phyloP scores from a whole-genome alignment of 129 eudicot species.

The Pseudognaphalium luteoalbum region DNA sequence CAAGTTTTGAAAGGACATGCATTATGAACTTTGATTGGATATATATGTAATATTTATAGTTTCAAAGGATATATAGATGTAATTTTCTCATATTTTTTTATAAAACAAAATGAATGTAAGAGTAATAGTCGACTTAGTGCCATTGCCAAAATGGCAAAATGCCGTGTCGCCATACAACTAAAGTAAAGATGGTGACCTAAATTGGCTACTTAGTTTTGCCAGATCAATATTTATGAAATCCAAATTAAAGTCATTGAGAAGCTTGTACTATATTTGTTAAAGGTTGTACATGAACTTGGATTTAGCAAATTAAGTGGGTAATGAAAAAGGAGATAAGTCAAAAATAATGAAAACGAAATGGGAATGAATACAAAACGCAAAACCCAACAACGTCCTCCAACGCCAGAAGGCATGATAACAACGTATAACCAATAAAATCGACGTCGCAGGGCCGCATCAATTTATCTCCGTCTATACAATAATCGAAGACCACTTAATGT shows the following conservation, averaged over 20 bases:
- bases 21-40: too few species aligned
- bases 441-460: background rate
- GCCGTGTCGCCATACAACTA: slow-evolving; percentile 8
- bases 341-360: background rate
- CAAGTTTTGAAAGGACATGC: too few species aligned
- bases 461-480: background rate
- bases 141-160: background rate
- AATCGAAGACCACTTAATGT: background rate
- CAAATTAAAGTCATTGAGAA: background rate
- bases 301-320: slow-evolving; percentile 13
- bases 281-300: background rate
- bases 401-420: slow-evolving; percentile 9
- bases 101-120: background rate
- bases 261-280: background rate
- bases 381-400: slow-evolving; percentile 1
- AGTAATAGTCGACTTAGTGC: background rate
- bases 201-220: background rate
- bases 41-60: too few species aligned
- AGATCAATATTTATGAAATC: background rate
- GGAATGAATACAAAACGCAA: background rate
- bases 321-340: background rate
- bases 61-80: too few species aligned
- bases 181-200: slow-evolving; percentile 16
- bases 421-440: slow-evolving; percentile 15
- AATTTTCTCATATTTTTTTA: too few species aligned